These are phyloP conservation scores for Fusarium beomiforme DNA, from an alignment of 2,329 filamentous ascomycete species.

Conservation along the genomic window DNA sequence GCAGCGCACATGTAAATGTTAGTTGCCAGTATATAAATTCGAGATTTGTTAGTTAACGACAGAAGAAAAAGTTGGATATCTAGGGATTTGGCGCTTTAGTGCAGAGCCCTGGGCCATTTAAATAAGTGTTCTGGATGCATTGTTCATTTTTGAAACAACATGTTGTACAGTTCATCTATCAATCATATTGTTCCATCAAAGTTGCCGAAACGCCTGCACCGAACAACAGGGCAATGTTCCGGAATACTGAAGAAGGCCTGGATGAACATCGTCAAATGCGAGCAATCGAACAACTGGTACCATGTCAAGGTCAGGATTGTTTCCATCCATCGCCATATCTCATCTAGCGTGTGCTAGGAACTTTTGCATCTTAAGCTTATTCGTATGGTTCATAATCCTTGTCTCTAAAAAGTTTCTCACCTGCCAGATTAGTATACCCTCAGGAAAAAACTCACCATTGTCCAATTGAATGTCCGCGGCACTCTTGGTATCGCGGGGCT, in stretches of 20 bases:
- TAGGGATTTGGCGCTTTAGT: not conserved
- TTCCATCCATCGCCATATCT: not conserved
- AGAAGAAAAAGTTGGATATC: rapidly evolving
- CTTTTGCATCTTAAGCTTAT: slow-evolving; percentile 38
- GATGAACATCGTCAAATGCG: not conserved
- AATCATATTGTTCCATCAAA: too few species aligned
- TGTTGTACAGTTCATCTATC: too few species aligned
- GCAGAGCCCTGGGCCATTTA: too few species aligned
- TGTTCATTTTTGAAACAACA: not conserved
- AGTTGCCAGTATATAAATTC: not conserved
- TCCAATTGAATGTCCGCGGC: not conserved
- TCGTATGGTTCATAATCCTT: slow-evolving; percentile 25
- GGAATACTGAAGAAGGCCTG: not conserved
- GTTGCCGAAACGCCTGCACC: not conserved
- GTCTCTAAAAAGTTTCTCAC: slow-evolving; percentile 7
- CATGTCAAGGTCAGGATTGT: not conserved
- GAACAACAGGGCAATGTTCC: not conserved
- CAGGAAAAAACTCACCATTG: not conserved
- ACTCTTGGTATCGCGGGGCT: not conserved
- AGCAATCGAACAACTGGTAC: too few species aligned
- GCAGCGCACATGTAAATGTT: too few species aligned
- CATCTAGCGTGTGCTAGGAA: slow-evolving; percentile 13
- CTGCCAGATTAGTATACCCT: slow-evolving; percentile 22
- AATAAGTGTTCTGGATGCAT: too few species aligned
- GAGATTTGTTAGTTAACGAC: not conserved